Percentiles rank a stretch among this genome's conserved stretches.
Evolutionary conservation across 768 basidiomycete genomes (phyloP).

Genomic region (Boletus barrowsii): DNA sequence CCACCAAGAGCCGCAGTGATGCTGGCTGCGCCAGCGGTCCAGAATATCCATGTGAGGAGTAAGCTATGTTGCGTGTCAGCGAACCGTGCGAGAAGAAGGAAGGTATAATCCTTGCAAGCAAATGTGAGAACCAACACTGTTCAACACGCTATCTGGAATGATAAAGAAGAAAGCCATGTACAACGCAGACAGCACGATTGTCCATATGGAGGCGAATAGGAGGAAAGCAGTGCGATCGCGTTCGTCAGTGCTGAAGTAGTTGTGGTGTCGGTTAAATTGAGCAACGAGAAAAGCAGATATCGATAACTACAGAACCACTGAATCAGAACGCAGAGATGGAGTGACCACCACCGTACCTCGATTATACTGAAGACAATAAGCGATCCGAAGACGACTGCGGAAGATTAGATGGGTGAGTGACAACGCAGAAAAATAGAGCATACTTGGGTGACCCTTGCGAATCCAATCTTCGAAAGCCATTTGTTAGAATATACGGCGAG

Average conservation of each 20-base stretch:
- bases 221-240: constrained; percentile 65
- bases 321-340: background rate
- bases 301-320: constrained; percentile 43
- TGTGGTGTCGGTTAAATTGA: constrained; percentile 54
- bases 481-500: constrained; percentile 7
- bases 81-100: background rate
- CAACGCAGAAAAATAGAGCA: constrained; percentile 15
- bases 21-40: constrained; percentile 70
- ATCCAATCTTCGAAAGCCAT: constrained; percentile 42
- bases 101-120: constrained; percentile 48
- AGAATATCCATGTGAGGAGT: constrained; percentile 70
- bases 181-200: constrained; percentile 49
- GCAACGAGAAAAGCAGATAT: constrained; percentile 72
- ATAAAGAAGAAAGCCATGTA: constrained; percentile 56
- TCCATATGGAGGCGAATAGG: constrained; percentile 74
- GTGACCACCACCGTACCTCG: constrained; percentile 42
- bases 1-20: constrained; percentile 67
- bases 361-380: constrained; percentile 59
- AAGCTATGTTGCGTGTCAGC: constrained; percentile 42
- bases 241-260: constrained; percentile 46
- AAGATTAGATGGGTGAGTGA: background rate
- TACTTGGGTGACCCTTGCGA: constrained; percentile 56
- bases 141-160: constrained; percentile 45
- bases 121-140: constrained; percentile 62
- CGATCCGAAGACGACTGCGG: constrained; percentile 53